Conservation (phyloP, 306 rosid species). For the Cucurbita moschata region DNA sequence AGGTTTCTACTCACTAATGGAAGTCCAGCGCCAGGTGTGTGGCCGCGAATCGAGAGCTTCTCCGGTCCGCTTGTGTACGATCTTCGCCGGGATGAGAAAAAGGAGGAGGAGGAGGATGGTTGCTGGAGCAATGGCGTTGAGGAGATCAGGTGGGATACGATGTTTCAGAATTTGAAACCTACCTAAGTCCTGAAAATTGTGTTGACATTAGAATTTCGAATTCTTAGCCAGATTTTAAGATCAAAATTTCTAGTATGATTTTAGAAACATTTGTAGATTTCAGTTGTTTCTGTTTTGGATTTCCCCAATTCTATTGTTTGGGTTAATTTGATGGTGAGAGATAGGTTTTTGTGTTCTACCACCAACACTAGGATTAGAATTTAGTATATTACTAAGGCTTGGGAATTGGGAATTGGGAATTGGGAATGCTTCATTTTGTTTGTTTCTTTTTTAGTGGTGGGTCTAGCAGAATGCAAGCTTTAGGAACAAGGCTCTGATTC, state of each 20-base stretch:
- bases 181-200: background rate
- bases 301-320: background rate
- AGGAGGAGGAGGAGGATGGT: conserved; percentile 27
- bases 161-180: conserved; percentile 88
- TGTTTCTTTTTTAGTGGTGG: background rate
- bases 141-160: conserved; percentile 80
- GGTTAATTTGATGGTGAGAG: conserved; percentile 47
- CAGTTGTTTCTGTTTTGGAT: too few relatives aligned
- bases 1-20: conserved; percentile 48
- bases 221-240: background rate
- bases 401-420: too few relatives aligned
- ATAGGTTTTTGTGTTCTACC: conserved; percentile 49
- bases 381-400: background rate
- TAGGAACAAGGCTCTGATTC: background rate
- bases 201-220: too few relatives aligned
- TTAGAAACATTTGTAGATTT: too few relatives aligned
- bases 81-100: conserved; percentile 28
- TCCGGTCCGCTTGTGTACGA: conserved; percentile 44
- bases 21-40: conserved; percentile 2
- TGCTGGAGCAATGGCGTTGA: conserved; percentile 62
- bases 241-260: too few relatives aligned
- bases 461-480: background rate
- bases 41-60: conserved; percentile 17
- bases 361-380: conserved; percentile 15
- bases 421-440: background rate